Percentiles rank a stretch among this genome's conserved stretches.
These are phyloP conservation scores for Starmera dryadoides DNA, from an alignment of 805 yeast genomes.

Conservation along the genomic window DNA sequence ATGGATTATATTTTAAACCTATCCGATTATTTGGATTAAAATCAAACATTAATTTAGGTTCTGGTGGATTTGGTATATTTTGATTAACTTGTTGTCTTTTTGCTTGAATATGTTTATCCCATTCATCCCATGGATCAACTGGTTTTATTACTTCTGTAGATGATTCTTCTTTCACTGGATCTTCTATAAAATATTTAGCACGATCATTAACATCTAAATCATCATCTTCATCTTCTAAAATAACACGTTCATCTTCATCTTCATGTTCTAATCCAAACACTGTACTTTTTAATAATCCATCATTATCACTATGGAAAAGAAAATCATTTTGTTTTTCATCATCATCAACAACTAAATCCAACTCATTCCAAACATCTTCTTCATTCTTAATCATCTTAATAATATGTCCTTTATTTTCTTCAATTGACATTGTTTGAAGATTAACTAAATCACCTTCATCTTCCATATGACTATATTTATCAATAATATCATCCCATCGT, in stretches of 20 bases:
- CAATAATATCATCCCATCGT: conserved; percentile 25
- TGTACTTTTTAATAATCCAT: neutral
- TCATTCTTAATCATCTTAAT: conserved; percentile 1
- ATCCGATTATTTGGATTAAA: too few species aligned
- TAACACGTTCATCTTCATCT: neutral
- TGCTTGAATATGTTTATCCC: neutral
- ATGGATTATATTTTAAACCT: too few species aligned
- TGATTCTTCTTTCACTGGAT: neutral
- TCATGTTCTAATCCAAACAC: neutral
- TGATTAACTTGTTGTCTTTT: neutral
- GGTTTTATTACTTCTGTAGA: neutral
- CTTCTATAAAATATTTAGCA: neutral
- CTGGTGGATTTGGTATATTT: neutral
- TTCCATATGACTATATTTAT: conserved; percentile 20
- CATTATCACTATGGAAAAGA: neutral
- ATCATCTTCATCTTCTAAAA: neutral
- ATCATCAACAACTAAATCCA: conserved; percentile 1
- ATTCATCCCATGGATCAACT: neutral
- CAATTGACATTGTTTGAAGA: conserved; percentile 12
- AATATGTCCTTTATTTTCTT: conserved; percentile 16
- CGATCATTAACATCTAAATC: neutral
- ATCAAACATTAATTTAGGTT: neutral
- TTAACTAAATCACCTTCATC: conserved; percentile 30
- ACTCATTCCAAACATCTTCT: conserved; percentile 14
- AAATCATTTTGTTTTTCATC: neutral